phyloP scores from a whole-genome alignment of 1,284 basidiomycete genomes.

The Moesziomyces aphidis region DNA sequence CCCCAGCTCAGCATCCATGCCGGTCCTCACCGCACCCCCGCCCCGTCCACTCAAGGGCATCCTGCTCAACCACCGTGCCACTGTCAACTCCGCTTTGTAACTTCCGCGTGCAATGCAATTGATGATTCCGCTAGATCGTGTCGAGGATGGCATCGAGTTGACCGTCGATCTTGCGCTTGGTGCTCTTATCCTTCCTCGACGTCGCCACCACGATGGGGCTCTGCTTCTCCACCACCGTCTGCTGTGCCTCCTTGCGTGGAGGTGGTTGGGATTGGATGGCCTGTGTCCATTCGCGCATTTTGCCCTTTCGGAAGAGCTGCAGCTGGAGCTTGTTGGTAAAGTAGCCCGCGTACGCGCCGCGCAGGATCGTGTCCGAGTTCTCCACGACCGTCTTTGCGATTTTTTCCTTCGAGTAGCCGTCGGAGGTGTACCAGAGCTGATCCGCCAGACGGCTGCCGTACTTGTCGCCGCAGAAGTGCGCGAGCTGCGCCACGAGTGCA shows the following conservation, averaged over 20 bases:
- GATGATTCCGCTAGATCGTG: slow-evolving; percentile 13
- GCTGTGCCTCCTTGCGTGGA: neutral
- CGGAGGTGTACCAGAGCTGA: slow-evolving; percentile 52
- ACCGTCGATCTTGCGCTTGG: slow-evolving; percentile 36
- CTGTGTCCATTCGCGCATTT: slow-evolving; percentile 53
- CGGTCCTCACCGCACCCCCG: neutral
- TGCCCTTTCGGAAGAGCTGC: slow-evolving; percentile 54
- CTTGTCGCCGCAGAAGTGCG: slow-evolving; percentile 51
- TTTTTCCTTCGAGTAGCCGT: slow-evolving; percentile 52
- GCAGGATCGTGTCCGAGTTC: slow-evolving; percentile 48
- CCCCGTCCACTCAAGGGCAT: neutral
- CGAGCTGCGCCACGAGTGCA: slow-evolving; percentile 29
- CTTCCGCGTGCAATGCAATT: no score
- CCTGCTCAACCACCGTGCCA: neutral
- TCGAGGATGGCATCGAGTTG: slow-evolving; percentile 49
- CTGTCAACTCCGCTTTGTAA: slow-evolving; percentile 14
- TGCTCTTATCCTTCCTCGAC: slow-evolving; percentile 12
- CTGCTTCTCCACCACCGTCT: neutral
- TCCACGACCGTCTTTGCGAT: slow-evolving; percentile 34
- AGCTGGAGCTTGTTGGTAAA: slow-evolving; percentile 61
- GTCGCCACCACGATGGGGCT: slow-evolving; percentile 25
- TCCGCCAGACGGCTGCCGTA: slow-evolving; percentile 65
- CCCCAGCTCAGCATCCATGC: neutral
- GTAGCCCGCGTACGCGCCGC: slow-evolving; percentile 53
- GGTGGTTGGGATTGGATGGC: slow-evolving; percentile 14